Percentiles rank a stretch among this genome's conserved stretches.
Evolutionary conservation across 2,329 filamentous ascomycete genomes (phyloP).

Genomic region (Rugonectria rugulosa): DNA sequence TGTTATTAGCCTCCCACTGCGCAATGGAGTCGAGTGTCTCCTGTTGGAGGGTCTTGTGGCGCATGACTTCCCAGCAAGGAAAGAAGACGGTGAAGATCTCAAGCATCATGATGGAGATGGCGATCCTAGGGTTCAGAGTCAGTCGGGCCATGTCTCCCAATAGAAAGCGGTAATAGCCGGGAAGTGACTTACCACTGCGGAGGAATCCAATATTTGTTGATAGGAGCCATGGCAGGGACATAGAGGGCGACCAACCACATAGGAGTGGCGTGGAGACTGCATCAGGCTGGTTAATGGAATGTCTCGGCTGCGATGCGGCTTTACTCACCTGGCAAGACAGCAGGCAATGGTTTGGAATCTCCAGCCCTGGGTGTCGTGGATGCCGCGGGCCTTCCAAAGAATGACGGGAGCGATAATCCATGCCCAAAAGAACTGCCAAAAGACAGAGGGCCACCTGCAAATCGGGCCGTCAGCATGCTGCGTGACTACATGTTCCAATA

Average conservation of each 20-base stretch:
- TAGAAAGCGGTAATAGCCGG: not conserved
- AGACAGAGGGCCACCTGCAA: constrained; percentile 64
- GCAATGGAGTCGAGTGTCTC: constrained; percentile 59
- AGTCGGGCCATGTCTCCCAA: not conserved
- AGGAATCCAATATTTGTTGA: constrained; percentile 65
- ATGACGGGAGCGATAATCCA: constrained; percentile 68
- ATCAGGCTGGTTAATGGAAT: constrained; percentile 20
- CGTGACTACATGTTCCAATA: not conserved
- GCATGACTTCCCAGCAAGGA: constrained; percentile 65
- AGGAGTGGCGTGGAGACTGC: constrained; percentile 68
- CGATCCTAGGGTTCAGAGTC: constrained; percentile 50
- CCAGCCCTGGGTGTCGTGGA: constrained; percentile 73
- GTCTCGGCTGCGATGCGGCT: constrained; percentile 1
- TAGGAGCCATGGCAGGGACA: constrained; percentile 55
- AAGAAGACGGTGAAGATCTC: constrained; percentile 71
- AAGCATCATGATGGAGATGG: constrained; percentile 67
- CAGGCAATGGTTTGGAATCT: constrained; percentile 66
- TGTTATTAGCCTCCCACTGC: constrained; percentile 54
- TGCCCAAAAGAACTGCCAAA: constrained; percentile 71
- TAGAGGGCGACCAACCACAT: constrained; percentile 71
- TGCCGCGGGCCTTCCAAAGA: constrained; percentile 66
- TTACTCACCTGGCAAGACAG: constrained; percentile 53
- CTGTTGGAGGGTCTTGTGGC: constrained; percentile 53
- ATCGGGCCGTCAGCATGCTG: not conserved
- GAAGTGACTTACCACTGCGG: constrained; percentile 63